These are phyloP conservation scores for Coemansia sp. DNA, from an alignment of 192 early-diverging fungal species.

Conservation along the genomic window DNA sequence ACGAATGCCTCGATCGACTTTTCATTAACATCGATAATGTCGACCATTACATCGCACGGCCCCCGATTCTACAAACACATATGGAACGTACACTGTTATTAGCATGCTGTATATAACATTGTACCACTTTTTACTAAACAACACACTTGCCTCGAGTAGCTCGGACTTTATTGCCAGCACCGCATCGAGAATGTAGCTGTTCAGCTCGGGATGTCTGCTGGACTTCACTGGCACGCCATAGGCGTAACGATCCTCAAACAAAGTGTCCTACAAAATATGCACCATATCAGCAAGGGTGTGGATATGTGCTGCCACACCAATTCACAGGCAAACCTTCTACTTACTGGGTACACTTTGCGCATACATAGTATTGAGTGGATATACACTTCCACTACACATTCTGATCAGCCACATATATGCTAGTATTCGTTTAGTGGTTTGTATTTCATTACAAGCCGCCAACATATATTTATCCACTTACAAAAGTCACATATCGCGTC, in stretches of 20 bases:
- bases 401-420: no score
- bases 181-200: conserved; percentile 50
- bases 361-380: conserved; percentile 32
- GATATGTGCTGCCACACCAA: not conserved
- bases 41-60: conserved; percentile 38
- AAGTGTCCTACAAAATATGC: conserved; percentile 26
- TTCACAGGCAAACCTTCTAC: not conserved
- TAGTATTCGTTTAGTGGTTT: not conserved
- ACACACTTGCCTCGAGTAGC: conserved; percentile 40
- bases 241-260: conserved; percentile 54
- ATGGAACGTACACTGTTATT: not conserved
- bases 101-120: not conserved
- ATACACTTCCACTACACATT: conserved; percentile 48
- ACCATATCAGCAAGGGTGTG: not conserved
- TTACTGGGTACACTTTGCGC: conserved; percentile 49
- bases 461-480: conserved; percentile 14
- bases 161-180: conserved; percentile 47
- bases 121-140: not conserved
- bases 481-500: conserved; percentile 52
- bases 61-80: conserved; percentile 18
- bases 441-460: no score
- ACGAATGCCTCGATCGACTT: conserved; percentile 36
- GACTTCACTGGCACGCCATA: conserved; percentile 58
- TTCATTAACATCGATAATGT: conserved; percentile 32
- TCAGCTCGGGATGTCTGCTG: conserved; percentile 58